Evolutionary conservation across 805 yeast genomes (phyloP), one percentile per base, ranked within the genome.

Genomic region (Citeromyces matritensis): DNA sequence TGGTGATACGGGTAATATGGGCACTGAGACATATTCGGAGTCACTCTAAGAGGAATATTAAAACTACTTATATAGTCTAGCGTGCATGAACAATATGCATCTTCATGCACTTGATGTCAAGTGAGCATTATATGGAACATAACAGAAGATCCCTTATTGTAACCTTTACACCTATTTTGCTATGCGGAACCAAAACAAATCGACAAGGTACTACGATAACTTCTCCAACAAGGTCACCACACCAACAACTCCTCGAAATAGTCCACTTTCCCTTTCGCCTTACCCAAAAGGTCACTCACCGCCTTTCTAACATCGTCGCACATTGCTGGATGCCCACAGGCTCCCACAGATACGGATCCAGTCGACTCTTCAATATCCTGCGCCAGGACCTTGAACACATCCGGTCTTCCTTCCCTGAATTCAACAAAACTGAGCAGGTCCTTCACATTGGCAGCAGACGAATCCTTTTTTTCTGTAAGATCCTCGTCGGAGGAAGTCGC

Each of bases 161-260:
- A n/a, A n/a, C n/a, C n/a, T n/a, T n/a, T n/a, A n/a, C n/a, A n/a
- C n/a, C n/a, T n/a, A n/a, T n/a, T n/a, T n/a, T n/a, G n/a, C n/a
- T n/a, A n/a, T n/a, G n/a, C n/a, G n/a, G n/a, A n/a, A n/a, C n/a
- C n/a, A n/a, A n/a, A n/a, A n/a, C n/a, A n/a, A n/a, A n/a, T n/a
- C n/a, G n/a, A n/a, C n/a, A n/a, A n/a, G n/a, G n/a, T n/a, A n/a
- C n/a, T n/a, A n/a, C n/a, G n/a, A n/a, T n/a, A n/a, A n/a, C n/a
- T n/a, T n/a, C n/a, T n/a, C n/a, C n/a, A n/a, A n/a, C n/a, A n/a
- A n/a, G n/a, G n/a, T 43, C 45, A 73, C 93, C 94, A 81, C 9
- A 65, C 60, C 53, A 78, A 84, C 30, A 77, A 62, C 44, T 79
- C 86, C 47, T 83, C 94, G 44, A 60, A 74, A 43, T 73, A 73